phyloP scores from a whole-genome alignment of 768 basidiomycete genomes.

The Suillus subaureus region DNA sequence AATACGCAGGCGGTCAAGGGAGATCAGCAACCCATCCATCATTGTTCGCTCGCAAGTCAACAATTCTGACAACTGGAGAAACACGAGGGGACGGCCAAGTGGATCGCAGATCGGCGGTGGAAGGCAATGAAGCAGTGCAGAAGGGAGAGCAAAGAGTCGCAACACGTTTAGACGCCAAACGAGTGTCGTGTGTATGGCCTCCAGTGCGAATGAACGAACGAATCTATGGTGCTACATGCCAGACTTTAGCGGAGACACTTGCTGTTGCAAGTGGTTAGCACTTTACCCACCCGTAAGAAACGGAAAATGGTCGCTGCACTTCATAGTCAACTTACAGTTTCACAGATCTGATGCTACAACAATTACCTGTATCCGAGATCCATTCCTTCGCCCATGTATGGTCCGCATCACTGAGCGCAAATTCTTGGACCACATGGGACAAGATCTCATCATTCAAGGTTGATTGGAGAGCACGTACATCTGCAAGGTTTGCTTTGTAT shows the following conservation, averaged over 20 bases:
- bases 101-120: conserved; percentile 58
- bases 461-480: conserved; percentile 49
- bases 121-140: conserved; percentile 50
- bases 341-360: not conserved
- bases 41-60: conserved; percentile 38
- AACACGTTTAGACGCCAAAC: conserved; percentile 51
- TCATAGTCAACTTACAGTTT: not conserved
- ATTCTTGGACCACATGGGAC: conserved; percentile 61
- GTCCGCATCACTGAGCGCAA: conserved; percentile 49
- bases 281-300: conserved; percentile 57
- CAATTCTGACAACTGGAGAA: conserved; percentile 51
- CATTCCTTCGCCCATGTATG: conserved; percentile 59
- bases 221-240: conserved; percentile 63
- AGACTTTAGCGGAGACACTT: conserved; percentile 12
- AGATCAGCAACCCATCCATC: conserved; percentile 47
- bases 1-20: conserved; percentile 58
- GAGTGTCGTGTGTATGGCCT: conserved; percentile 56
- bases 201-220: conserved; percentile 60
- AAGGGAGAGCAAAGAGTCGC: conserved; percentile 35
- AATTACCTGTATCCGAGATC: conserved; percentile 68
- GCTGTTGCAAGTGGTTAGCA: conserved; percentile 5
- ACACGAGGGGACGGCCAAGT: conserved; percentile 64
- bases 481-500: conserved; percentile 51
- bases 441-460: conserved; percentile 59
- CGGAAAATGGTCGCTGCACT: conserved; percentile 56